Evolutionary conservation across 2,329 filamentous ascomycete species (phyloP).

Genomic region (Colletotrichum lini): DNA sequence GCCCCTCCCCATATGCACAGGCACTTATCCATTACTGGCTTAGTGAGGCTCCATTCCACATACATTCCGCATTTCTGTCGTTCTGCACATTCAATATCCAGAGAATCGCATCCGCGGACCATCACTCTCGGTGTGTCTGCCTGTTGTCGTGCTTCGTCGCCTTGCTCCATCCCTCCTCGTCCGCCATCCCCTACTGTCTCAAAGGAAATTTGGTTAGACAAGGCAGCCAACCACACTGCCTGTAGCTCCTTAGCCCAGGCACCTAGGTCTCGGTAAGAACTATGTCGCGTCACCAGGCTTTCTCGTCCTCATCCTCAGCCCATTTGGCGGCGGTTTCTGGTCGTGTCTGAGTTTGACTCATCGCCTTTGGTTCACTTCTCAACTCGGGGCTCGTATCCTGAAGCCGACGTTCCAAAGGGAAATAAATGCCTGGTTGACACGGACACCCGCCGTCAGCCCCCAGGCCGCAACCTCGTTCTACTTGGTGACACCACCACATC

Average conservation of each 20-base stretch:
- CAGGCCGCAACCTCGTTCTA: neutral
- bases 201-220: neutral
- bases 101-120: neutral
- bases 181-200: neutral
- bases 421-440: neutral
- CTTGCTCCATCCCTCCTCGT: neutral
- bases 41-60: neutral
- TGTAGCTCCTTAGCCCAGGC: neutral
- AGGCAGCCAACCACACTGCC: neutral
- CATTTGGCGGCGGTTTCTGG: neutral
- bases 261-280: no score
- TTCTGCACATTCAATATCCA: neutral
- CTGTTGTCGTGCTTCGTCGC: neutral
- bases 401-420: neutral
- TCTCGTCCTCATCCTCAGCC: neutral
- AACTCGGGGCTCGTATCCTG: neutral
- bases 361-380: no score
- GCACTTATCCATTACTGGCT: neutral
- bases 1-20: no score
- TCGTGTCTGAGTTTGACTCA: conserved; percentile 3
- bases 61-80: neutral
- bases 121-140: conserved; percentile 16
- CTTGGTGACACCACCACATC: neutral
- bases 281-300: neutral
- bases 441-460: neutral